A percentile compares a stretch with the other conserved stretches of the same genome.
These are phyloP conservation scores for Neopestalotiopsis sp. DNA, from an alignment of 2,329 filamentous ascomycete genomes.

Conservation along the genomic window DNA sequence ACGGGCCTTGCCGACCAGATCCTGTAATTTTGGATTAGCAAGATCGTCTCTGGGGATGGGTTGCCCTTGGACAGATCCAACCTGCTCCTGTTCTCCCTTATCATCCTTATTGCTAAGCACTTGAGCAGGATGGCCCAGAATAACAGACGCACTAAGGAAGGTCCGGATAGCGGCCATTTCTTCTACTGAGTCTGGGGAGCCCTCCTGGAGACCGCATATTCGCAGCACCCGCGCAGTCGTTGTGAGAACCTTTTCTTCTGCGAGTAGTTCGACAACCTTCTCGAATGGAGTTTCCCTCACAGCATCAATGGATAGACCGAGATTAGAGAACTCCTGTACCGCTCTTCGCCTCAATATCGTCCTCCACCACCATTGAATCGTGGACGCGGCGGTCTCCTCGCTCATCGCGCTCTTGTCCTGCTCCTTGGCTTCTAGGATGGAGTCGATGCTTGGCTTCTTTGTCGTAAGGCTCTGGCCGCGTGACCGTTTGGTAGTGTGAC, in stretches of 20 bases:
- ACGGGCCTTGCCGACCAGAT: conserved; percentile 78
- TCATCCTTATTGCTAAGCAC: conserved; percentile 79
- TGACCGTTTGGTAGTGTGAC: conserved; percentile 56
- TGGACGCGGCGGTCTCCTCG: conserved; percentile 66
- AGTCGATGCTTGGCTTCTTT: conserved; percentile 38
- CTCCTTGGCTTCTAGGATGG: conserved; percentile 56
- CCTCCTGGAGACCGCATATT: conserved; percentile 73
- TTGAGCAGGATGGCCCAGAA: conserved; percentile 78
- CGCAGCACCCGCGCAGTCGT: conserved; percentile 71
- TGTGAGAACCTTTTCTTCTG: conserved; percentile 68
- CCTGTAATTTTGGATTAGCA: conserved; percentile 68
- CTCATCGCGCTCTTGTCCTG: conserved; percentile 52
- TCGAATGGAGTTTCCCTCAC: conserved; percentile 77
- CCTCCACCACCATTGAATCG: conserved; percentile 76
- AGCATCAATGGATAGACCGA: conserved; percentile 73
- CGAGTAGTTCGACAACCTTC: conserved; percentile 72
- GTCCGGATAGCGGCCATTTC: conserved; percentile 76
- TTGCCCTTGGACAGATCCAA: conserved; percentile 47
- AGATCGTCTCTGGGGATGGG: conserved; percentile 58
- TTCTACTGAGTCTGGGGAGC: conserved; percentile 64
- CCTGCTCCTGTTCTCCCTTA: conserved; percentile 62
- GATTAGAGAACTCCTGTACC: conserved; percentile 68
- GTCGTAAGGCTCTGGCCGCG: conserved; percentile 57
- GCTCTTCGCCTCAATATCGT: conserved; percentile 60
- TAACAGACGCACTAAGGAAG: conserved; percentile 81